These are phyloP conservation scores for Aspergillus carlsbadensis DNA, from an alignment of 495 filamentous ascomycete genomes.

Conservation along the genomic window DNA sequence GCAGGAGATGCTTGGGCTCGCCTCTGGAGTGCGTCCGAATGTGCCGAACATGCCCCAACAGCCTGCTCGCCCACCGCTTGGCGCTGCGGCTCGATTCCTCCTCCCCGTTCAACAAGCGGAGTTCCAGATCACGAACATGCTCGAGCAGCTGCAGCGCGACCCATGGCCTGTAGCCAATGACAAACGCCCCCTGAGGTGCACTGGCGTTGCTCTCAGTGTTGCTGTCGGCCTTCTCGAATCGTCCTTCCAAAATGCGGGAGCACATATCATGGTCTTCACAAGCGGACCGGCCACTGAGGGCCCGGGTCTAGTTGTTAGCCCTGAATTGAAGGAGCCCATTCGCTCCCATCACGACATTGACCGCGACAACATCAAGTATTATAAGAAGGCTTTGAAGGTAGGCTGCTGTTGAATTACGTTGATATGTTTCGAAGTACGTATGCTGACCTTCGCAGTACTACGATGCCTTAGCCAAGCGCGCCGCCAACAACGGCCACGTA, in stretches of 20 bases:
- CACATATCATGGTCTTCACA: constrained; percentile 94
- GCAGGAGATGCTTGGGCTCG: constrained; percentile 93
- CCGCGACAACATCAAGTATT: constrained; percentile 98
- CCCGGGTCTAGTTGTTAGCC: constrained; percentile 93
- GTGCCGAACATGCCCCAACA: constrained; percentile 79
- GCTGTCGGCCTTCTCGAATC: constrained; percentile 90
- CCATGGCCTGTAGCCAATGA: constrained; percentile 98
- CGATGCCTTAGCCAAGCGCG: constrained; percentile 92
- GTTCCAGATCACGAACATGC: constrained; percentile 94
- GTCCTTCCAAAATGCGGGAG: constrained; percentile 92
- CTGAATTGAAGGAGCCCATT: constrained; percentile 96
- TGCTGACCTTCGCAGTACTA: constrained; percentile 72
- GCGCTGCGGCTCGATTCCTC: constrained; percentile 85
- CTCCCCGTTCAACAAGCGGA: constrained; percentile 95
- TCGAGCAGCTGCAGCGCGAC: constrained; percentile 96
- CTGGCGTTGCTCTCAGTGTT: constrained; percentile 93
- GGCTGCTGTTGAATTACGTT: constrained; percentile 9
- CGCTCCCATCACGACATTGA: constrained; percentile 99
- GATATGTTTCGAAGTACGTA: no score
- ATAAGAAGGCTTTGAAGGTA: constrained; percentile 98
- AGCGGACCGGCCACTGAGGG: constrained; percentile 96
- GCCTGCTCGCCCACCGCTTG: constrained; percentile 76
- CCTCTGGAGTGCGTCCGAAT: constrained; percentile 69
- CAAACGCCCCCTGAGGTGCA: constrained; percentile 87
- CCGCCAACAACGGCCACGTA: constrained; percentile 94